A percentile compares a stretch with the other conserved stretches of the same genome.
Conservation (phyloP, 2,329 filamentous ascomycete genomes). For the Penicillium sp. region DNA sequence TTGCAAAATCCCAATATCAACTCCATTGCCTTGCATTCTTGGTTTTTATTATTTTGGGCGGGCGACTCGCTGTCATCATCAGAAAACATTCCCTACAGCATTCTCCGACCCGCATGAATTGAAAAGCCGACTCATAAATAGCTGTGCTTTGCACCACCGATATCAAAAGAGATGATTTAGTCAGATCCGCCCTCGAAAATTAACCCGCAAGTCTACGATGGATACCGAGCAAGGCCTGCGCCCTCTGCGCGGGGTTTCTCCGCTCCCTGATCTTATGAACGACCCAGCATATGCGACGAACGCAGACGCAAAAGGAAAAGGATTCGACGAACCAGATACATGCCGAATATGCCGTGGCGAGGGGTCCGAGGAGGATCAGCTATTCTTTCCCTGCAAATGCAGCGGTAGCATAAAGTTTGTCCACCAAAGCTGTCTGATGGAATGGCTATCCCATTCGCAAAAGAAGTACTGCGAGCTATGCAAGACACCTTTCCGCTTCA, state of each 20-base stretch:
- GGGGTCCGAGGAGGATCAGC: slow-evolving; percentile 72
- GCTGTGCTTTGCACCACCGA: slow-evolving; percentile 13
- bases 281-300: slow-evolving; percentile 50
- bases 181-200: background rate
- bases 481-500: slow-evolving; percentile 97
- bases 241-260: slow-evolving; percentile 19
- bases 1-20: background rate
- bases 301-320: slow-evolving; percentile 32
- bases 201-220: slow-evolving; percentile 20
- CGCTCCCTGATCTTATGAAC: slow-evolving; percentile 54
- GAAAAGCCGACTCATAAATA: slow-evolving; percentile 4
- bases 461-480: slow-evolving; percentile 99
- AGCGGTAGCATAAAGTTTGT: slow-evolving; percentile 98
- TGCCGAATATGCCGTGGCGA: slow-evolving; percentile 96
- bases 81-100: background rate
- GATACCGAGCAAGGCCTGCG: slow-evolving; percentile 23
- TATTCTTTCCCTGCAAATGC: slow-evolving; percentile 98
- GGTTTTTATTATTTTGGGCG: background rate
- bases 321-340: slow-evolving; percentile 64
- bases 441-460: slow-evolving; percentile 97
- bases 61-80: background rate
- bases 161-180: slow-evolving; percentile 6
- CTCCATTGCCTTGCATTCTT: background rate
- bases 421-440: slow-evolving; percentile 96
- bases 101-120: slow-evolving; percentile 1